Base-by-base conservation (phyloP, 192 early-diverging fungal species). In the Coemansia sp. region DNA sequence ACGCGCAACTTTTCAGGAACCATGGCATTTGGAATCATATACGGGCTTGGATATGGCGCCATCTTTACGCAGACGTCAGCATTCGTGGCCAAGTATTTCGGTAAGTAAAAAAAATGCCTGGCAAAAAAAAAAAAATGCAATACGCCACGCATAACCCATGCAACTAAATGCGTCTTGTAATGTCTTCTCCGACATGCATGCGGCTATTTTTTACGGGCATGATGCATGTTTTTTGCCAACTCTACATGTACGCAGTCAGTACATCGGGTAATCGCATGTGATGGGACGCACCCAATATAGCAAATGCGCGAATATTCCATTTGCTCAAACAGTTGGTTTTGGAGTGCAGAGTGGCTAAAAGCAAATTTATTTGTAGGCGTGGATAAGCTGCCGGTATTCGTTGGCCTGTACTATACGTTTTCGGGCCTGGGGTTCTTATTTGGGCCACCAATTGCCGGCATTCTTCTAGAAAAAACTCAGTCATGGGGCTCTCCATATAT, bases 21-120 rank as follows among this genome's bases (percentile, higher is more conserved):
- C 14, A 66, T 78, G 75, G 75, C 58, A 17, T 78, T 78, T 67
- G 75, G 68, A n/a, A 64, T 78, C 44, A 49, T 70, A 28, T 78
- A 68, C 67, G 75, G 75, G 26, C 44, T 78, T 16, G 75, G 75
- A 30, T 78, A 78, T 28, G 75, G 75, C 20, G 69, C 75, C 12
- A 78, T 58, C 32, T 78, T 71, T 48, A 78, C 75, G 34, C 75
- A 78, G 42, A 78, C 75, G 9, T 64, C 75, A 11, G 53, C 69
- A 10, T 66, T 78, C 54, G 58, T 78, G 4, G 75, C 75, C 38
- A 71, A 58, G 31, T 64, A 58, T 40, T 78, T 78, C 40, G 75
- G 75, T 59, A 78, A 71, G 75, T 62, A 6, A 34, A 34, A 34
- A 6, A 34, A 34, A 34, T 34, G 26, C 45, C n/a, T n/a, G n/a